phyloP scores from a whole-genome alignment of 805 yeast genomes.

The Cyberlindnera amylophila region DNA sequence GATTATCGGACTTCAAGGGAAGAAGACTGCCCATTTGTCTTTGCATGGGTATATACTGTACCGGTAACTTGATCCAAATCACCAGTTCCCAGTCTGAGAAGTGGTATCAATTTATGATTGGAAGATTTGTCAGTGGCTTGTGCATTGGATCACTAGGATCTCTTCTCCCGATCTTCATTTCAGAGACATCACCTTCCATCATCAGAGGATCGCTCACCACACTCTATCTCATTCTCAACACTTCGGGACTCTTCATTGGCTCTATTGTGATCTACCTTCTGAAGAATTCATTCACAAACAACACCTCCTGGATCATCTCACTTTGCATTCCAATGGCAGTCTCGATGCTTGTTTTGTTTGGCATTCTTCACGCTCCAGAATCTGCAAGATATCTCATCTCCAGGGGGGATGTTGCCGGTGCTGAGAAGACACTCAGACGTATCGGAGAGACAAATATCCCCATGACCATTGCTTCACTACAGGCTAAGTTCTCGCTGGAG shows the following conservation, averaged over 20 bases:
- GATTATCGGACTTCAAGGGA: conserved; percentile 55
- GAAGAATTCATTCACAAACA: conserved; percentile 29
- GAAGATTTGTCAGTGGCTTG: conserved; percentile 65
- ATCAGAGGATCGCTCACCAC: conserved; percentile 67
- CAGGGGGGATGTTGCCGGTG: conserved; percentile 46
- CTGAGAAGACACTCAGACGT: conserved; percentile 47
- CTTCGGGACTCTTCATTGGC: conserved; percentile 64
- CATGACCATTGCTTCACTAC: conserved; percentile 4
- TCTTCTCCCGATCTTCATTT: conserved; percentile 63
- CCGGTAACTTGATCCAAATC: conserved; percentile 58
- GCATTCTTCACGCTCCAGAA: conserved; percentile 64
- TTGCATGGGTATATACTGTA: conserved; percentile 50
- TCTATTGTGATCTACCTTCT: conserved; percentile 60
- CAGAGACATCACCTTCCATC: conserved; percentile 61
- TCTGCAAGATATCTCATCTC: conserved; percentile 59
- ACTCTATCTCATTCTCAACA: conserved; percentile 59
- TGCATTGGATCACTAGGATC: conserved; percentile 74
- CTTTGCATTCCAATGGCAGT: conserved; percentile 43
- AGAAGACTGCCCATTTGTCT: conserved; percentile 55
- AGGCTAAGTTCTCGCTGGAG: conserved; percentile 7
- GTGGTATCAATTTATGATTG: conserved; percentile 63
- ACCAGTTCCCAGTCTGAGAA: conserved; percentile 37
- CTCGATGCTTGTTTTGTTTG: conserved; percentile 45
- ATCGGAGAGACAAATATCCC: conserved; percentile 42
- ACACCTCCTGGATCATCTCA: conserved; percentile 67